A percentile compares a stretch with the other conserved stretches of the same genome.
phyloP scores from a whole-genome alignment of 2,329 filamentous ascomycete genomes.

The Neopestalotiopsis clavispora region DNA sequence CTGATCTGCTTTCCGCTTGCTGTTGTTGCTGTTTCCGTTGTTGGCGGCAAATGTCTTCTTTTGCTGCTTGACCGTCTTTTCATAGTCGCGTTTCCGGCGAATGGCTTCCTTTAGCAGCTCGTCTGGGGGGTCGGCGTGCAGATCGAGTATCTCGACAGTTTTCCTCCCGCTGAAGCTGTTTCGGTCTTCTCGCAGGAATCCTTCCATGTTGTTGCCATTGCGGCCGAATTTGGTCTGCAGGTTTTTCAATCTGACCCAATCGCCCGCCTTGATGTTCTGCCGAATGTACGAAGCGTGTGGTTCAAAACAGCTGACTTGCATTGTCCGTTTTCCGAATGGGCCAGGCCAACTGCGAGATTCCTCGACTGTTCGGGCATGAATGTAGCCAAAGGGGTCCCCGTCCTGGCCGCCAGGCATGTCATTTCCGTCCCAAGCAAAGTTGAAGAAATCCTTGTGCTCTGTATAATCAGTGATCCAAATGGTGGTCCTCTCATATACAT shows the following conservation, averaged over 20 bases:
- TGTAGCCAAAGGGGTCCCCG: slow-evolving; percentile 63
- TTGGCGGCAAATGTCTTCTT: slow-evolving; percentile 24
- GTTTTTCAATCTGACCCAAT: slow-evolving; percentile 73
- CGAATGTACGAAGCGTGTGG: slow-evolving; percentile 67
- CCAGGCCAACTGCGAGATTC: slow-evolving; percentile 65
- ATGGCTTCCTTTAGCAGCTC: slow-evolving; percentile 61
- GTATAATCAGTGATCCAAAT: slow-evolving; percentile 88
- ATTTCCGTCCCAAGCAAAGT: slow-evolving; percentile 44
- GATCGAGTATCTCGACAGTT: slow-evolving; percentile 59
- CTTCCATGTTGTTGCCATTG: slow-evolving; percentile 67
- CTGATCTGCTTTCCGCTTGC: slow-evolving; percentile 28
- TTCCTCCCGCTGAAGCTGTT: slow-evolving; percentile 49
- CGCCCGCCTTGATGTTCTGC: slow-evolving; percentile 57
- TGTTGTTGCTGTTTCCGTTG: slow-evolving; percentile 18
- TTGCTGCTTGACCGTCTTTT: slow-evolving; percentile 41
- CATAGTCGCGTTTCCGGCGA: slow-evolving; percentile 69
- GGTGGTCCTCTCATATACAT: slow-evolving; percentile 50
- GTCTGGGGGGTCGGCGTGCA: slow-evolving; percentile 43
- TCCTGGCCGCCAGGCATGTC: slow-evolving; percentile 42
- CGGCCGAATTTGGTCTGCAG: slow-evolving; percentile 68
- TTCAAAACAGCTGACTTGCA: slow-evolving; percentile 75
- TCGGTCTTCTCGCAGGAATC: slow-evolving; percentile 68
- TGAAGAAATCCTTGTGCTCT: slow-evolving; percentile 66
- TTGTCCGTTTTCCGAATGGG: slow-evolving; percentile 72
- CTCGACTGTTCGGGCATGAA: slow-evolving; percentile 33